Conservation (phyloP, 2,329 filamentous ascomycete genomes). For the Fusarium oligoseptatum region DNA sequence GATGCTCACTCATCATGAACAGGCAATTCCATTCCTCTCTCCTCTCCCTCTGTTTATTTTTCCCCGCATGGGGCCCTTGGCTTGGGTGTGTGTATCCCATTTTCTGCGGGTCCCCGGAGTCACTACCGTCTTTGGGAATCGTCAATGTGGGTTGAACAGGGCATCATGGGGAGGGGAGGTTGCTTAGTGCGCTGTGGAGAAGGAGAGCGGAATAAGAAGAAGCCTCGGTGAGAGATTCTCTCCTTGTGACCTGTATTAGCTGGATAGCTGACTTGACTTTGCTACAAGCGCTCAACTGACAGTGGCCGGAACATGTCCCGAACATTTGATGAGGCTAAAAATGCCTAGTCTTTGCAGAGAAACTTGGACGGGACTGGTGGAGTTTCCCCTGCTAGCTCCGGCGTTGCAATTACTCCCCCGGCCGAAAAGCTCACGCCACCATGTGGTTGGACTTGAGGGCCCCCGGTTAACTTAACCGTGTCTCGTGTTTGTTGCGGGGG, state of each 20-base stretch:
- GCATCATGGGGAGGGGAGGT: not conserved
- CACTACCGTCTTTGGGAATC: slow-evolving; percentile 19
- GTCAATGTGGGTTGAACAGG: not conserved
- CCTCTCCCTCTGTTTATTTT: not conserved
- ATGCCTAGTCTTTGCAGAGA: not conserved
- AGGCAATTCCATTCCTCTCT: not conserved
- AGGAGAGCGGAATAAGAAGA: not conserved
- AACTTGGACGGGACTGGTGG: slow-evolving; percentile 4
- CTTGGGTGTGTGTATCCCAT: not conserved
- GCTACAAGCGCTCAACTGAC: slow-evolving; percentile 1
- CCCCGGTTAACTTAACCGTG: not conserved
- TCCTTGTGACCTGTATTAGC: not conserved
- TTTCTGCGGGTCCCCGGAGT: slow-evolving; percentile 8
- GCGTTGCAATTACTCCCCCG: slow-evolving; percentile 3
- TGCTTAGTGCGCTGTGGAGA: not conserved
- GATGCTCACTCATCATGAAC: not conserved
- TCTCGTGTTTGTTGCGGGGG: slow-evolving; percentile 33
- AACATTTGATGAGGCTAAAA: not conserved
- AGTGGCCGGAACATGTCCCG: not conserved
- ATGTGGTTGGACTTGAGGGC: not conserved
- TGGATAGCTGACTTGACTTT: not conserved
- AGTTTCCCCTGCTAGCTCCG: slow-evolving; percentile 5
- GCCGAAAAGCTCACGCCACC: slow-evolving; percentile 23
- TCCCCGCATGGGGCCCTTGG: slow-evolving; percentile 23
- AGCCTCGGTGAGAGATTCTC: not conserved